A percentile compares a stretch with the other conserved stretches of the same genome.
Evolutionary conservation across 345 rosid genomes (phyloP).

Genomic region (Gynandropsis gynandra): DNA sequence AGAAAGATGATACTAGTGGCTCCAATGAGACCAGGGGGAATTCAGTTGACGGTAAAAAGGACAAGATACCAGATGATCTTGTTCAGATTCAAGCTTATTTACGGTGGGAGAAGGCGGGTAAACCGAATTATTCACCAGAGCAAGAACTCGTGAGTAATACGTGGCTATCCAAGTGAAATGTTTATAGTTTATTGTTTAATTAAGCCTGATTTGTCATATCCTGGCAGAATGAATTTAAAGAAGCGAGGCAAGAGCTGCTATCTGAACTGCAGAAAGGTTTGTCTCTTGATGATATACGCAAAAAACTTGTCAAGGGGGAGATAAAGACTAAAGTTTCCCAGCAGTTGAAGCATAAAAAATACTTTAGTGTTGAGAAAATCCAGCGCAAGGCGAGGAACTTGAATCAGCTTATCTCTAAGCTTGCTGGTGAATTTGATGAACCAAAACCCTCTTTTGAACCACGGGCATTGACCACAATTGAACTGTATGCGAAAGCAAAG

Average conservation of each 20-base stretch:
- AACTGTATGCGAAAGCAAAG: conserved; percentile 49
- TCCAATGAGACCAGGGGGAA: conserved; percentile 37
- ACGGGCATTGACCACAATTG: conserved; percentile 50
- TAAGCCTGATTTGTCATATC: not conserved
- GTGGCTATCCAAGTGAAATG: not conserved
- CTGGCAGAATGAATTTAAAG: conserved; percentile 53
- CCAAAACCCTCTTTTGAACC: conserved; percentile 38
- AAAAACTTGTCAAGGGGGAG: conserved; percentile 49
- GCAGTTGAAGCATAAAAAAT: conserved; percentile 31
- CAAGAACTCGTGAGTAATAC: conserved; percentile 38
- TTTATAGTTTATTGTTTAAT: conserved; percentile 4
- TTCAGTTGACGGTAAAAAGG: conserved; percentile 27
- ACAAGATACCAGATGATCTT: conserved; percentile 50
- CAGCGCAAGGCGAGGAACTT: conserved; percentile 75
- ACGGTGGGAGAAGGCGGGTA: conserved; percentile 79
- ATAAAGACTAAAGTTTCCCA: conserved; percentile 34
- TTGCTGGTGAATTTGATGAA: conserved; percentile 33
- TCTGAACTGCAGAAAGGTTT: conserved; percentile 50
- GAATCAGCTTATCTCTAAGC: conserved; percentile 52
- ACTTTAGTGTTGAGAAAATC: conserved; percentile 44
- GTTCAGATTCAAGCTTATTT: conserved; percentile 56
- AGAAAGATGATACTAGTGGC: conserved; percentile 42
- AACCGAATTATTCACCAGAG: conserved; percentile 54
- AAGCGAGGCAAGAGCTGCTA: conserved; percentile 59
- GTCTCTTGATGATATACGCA: conserved; percentile 47